Conservation (phyloP, 148 eudicot genomes). For the Rhododendron griersonianum region DNA sequence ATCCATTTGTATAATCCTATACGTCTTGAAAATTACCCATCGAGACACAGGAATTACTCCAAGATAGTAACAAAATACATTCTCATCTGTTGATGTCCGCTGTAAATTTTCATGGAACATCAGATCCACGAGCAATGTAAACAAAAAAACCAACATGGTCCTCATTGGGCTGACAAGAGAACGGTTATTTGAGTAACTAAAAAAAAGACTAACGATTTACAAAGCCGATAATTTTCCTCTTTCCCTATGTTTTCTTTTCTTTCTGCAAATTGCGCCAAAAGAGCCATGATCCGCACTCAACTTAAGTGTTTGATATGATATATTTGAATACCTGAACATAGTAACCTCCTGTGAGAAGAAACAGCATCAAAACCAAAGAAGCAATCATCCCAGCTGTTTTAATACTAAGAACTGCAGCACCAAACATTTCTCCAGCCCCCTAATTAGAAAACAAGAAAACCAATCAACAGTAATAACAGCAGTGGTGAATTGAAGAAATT, state of each 20-base stretch:
- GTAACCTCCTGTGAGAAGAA: conserved; percentile 98
- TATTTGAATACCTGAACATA: conserved; percentile 72
- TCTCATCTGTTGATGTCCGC: neutral
- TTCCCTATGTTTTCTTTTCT: neutral
- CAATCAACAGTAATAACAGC: neutral
- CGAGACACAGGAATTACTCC: neutral
- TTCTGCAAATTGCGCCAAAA: neutral
- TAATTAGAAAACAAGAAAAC: conserved; percentile 11
- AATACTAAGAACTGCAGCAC: conserved; percentile 83
- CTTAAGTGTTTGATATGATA: neutral
- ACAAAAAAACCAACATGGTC: neutral
- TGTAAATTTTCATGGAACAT: neutral
- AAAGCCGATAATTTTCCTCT: neutral
- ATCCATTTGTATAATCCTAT: neutral
- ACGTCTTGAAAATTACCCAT: neutral
- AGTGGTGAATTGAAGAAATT: neutral
- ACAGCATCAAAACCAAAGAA: conserved; percentile 77
- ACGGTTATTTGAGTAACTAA: neutral
- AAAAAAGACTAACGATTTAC: neutral
- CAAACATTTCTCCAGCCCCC: conserved; percentile 98
- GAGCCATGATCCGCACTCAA: neutral
- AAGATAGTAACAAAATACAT: neutral
- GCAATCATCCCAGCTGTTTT: conserved; percentile 93
- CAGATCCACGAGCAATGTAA: neutral
- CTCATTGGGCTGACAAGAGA: neutral